Evolutionary conservation across 805 yeast species (phyloP).

Genomic region (Spathaspora girioi): DNA sequence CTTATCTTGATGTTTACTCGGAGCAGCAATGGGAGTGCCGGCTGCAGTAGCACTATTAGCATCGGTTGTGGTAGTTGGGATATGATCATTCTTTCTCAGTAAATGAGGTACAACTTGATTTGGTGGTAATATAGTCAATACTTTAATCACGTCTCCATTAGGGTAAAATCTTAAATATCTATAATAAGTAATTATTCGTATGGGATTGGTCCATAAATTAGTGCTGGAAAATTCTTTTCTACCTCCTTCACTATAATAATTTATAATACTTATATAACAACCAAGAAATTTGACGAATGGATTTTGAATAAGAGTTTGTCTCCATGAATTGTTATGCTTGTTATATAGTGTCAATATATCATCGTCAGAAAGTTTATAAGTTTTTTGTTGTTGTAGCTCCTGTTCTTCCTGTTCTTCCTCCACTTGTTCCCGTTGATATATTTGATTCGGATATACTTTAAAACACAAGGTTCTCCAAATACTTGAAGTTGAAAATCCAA

Average conservation of each 20-base stretch:
- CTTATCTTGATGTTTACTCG: background rate
- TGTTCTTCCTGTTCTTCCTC: slow-evolving; percentile 26
- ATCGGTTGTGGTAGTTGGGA: background rate
- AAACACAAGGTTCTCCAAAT: slow-evolving; percentile 51
- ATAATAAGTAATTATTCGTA: slow-evolving; percentile 82
- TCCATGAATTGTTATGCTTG: slow-evolving; percentile 35
- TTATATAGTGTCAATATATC: slow-evolving; percentile 27
- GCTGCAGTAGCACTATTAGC: background rate
- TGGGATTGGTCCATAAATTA: slow-evolving; percentile 63
- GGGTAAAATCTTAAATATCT: slow-evolving; percentile 79
- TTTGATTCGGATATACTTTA: slow-evolving; percentile 51
- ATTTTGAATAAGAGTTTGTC: slow-evolving; percentile 53
- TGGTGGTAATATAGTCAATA: slow-evolving; percentile 74
- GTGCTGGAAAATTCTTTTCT: slow-evolving; percentile 60
- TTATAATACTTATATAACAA: slow-evolving; percentile 78
- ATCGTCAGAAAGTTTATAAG: slow-evolving; percentile 23
- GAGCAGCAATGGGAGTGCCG: slow-evolving; percentile 2
- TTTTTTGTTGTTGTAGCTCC: slow-evolving; percentile 12
- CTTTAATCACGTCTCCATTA: slow-evolving; percentile 70
- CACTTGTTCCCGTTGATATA: slow-evolving; percentile 22
- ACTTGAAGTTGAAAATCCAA: slow-evolving; percentile 51
- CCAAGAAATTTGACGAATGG: slow-evolving; percentile 84
- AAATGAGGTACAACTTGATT: slow-evolving; percentile 57
- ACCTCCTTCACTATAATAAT: slow-evolving; percentile 81
- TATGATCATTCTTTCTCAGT: slow-evolving; percentile 17